Conservation (phyloP, 768 basidiomycete species). For the Daedaleopsis sinensis region DNA sequence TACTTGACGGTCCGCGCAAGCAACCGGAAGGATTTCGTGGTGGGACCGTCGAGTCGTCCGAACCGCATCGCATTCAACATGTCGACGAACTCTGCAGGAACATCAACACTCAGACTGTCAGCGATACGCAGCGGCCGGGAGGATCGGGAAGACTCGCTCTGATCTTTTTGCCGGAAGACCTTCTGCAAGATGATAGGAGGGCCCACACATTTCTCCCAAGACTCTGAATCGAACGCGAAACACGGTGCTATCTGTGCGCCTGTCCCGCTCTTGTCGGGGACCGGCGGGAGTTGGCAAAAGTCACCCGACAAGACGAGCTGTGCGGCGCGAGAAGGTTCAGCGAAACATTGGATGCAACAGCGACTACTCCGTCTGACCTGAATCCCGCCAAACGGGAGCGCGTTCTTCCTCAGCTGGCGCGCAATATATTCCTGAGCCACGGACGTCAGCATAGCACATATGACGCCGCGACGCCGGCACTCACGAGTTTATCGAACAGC, state of each 20-base stretch:
- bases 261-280: conserved; percentile 48
- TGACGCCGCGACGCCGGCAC: conserved; percentile 25
- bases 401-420: conserved; percentile 51
- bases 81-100: conserved; percentile 58
- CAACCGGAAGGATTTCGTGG: conserved; percentile 50
- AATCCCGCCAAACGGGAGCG: conserved; percentile 80
- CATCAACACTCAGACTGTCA: background rate
- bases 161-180: conserved; percentile 89
- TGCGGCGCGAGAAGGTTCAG: background rate
- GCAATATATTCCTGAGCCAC: conserved; percentile 61
- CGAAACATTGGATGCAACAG: background rate
- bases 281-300: conserved; percentile 90
- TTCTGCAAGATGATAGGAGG: conserved; percentile 58
- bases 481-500: conserved; percentile 81
- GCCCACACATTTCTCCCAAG: conserved; percentile 72
- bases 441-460: conserved; percentile 9
- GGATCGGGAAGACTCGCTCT: conserved; percentile 42
- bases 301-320: conserved; percentile 86
- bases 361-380: conserved; percentile 50
- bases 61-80: conserved; percentile 90
- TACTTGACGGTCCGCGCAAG: conserved; percentile 64
- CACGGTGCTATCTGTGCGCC: conserved; percentile 50
- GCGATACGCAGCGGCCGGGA: background rate
- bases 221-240: conserved; percentile 81
- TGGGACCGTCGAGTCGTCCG: conserved; percentile 55